These are phyloP conservation scores for Fabrea salina DNA, from an alignment of 169 alveolate species.

Conservation along the genomic window DNA sequence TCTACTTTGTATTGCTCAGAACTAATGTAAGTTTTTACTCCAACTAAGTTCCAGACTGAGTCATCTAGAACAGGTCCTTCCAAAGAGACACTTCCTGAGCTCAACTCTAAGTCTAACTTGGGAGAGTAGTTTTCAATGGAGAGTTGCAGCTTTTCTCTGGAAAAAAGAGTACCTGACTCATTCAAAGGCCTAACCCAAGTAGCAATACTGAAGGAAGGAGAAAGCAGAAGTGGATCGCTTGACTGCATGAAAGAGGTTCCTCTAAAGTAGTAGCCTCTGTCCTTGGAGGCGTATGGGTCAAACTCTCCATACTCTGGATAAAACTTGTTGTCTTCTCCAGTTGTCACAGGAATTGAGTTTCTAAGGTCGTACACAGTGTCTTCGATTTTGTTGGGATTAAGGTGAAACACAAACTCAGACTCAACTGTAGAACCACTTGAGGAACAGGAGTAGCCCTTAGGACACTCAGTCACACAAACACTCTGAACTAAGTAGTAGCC, in stretches of 20 bases:
- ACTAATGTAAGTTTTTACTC: too few relatives aligned
- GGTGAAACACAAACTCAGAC: too few relatives aligned
- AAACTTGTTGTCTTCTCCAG: not conserved
- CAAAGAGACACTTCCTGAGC: too few relatives aligned
- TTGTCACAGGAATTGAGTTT: not conserved
- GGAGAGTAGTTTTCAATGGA: too few relatives aligned
- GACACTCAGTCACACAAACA: not conserved
- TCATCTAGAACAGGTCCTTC: too few relatives aligned
- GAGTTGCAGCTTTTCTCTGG: too few relatives aligned
- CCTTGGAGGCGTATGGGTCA: conserved; percentile 1
- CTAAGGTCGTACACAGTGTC: not conserved
- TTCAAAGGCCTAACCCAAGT: not conserved
- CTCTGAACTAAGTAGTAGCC: not conserved
- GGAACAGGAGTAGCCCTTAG: not conserved
- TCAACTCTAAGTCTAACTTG: too few relatives aligned
- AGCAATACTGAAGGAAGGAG: conserved; percentile 7
- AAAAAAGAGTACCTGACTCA: not conserved
- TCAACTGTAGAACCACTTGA: too few relatives aligned
- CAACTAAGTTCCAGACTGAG: too few relatives aligned
- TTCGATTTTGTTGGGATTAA: not conserved
- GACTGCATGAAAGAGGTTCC: not conserved
- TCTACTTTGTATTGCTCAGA: too few relatives aligned
- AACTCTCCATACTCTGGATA: conserved; percentile 1
- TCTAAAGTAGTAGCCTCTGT: conserved; percentile 10
- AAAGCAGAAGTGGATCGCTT: not conserved